Evolutionary conservation across 768 basidiomycete genomes (phyloP).

Genomic region (Leucogyrophana mollusca): DNA sequence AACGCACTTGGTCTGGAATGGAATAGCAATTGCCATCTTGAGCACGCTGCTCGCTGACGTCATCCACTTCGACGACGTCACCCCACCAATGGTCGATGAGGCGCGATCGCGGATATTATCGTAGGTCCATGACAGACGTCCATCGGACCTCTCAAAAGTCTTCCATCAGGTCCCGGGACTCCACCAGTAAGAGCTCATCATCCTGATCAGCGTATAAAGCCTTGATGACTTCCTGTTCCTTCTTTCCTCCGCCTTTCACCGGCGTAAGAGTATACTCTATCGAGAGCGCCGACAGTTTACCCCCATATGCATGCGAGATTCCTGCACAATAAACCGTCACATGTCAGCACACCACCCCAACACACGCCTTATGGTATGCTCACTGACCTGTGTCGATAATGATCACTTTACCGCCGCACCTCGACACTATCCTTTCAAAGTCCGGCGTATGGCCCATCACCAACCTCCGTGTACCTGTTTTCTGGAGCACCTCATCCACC

Average conservation of each 20-base stretch:
- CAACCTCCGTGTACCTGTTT: conserved; percentile 82
- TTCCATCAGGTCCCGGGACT: conserved; percentile 22
- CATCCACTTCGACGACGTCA: conserved; percentile 18
- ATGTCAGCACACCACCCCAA: conserved; percentile 1
- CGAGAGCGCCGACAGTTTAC: conserved; percentile 83
- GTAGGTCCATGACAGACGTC: neutral
- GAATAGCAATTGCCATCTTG: too few relatives aligned
- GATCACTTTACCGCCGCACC: conserved; percentile 90
- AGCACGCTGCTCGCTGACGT: neutral
- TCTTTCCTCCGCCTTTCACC: conserved; percentile 33
- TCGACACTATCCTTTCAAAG: conserved; percentile 79
- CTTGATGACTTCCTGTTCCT: conserved; percentile 35
- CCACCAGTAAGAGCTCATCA: conserved; percentile 26
- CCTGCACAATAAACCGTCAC: conserved; percentile 38
- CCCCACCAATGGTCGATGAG: conserved; percentile 5
- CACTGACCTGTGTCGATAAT: conserved; percentile 88
- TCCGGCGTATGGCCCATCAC: conserved; percentile 98
- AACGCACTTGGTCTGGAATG: too few relatives aligned
- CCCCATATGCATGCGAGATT: conserved; percentile 97
- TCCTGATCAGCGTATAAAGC: conserved; percentile 32
- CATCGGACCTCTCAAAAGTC: conserved; percentile 10
- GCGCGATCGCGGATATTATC: neutral
- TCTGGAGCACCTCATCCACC: conserved; percentile 68
- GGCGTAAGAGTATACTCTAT: conserved; percentile 84
- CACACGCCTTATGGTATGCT: neutral